These are phyloP conservation scores for Crithidia expoeki DNA, from an alignment of 208 protist species.

Conservation along the genomic window DNA sequence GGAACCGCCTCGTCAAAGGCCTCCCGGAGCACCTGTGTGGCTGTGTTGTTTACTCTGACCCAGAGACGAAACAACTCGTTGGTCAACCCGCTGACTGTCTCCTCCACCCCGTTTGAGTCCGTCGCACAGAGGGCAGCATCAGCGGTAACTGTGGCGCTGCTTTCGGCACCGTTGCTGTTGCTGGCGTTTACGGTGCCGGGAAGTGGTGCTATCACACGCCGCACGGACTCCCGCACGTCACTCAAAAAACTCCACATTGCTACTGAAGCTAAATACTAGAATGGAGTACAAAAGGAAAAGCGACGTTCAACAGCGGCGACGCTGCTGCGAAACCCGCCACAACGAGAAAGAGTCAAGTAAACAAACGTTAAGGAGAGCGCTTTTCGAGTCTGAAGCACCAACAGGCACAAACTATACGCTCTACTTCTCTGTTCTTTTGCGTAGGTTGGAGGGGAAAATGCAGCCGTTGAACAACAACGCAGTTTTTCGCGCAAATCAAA, in stretches of 20 bases:
- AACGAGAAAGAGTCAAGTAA: background rate
- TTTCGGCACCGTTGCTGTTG: background rate
- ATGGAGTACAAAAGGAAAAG: slow-evolving; percentile 10
- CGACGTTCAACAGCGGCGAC: background rate
- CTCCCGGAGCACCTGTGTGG: slow-evolving; percentile 35
- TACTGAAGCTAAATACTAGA: background rate
- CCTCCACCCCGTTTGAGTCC: slow-evolving; percentile 7
- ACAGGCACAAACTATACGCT: too few species aligned
- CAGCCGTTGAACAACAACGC: too few species aligned
- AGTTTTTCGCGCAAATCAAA: too few species aligned
- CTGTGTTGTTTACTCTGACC: slow-evolving; percentile 44
- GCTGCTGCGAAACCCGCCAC: background rate
- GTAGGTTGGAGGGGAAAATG: slow-evolving; percentile 9
- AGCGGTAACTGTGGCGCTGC: background rate
- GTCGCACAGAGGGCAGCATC: background rate
- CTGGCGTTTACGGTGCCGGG: background rate
- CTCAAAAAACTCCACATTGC: slow-evolving; percentile 33
- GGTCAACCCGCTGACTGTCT: slow-evolving; percentile 17
- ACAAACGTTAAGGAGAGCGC: too few species aligned
- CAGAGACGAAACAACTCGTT: slow-evolving; percentile 28
- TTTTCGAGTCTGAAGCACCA: too few species aligned
- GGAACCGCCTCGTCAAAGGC: slow-evolving; percentile 28
- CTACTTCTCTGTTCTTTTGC: too few species aligned
- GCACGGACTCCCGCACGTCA: slow-evolving; percentile 33
- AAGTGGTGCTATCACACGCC: slow-evolving; percentile 26